These are phyloP conservation scores for Arthrobotrys musiformis DNA, from an alignment of 2,329 filamentous ascomycete species.

Conservation along the genomic window DNA sequence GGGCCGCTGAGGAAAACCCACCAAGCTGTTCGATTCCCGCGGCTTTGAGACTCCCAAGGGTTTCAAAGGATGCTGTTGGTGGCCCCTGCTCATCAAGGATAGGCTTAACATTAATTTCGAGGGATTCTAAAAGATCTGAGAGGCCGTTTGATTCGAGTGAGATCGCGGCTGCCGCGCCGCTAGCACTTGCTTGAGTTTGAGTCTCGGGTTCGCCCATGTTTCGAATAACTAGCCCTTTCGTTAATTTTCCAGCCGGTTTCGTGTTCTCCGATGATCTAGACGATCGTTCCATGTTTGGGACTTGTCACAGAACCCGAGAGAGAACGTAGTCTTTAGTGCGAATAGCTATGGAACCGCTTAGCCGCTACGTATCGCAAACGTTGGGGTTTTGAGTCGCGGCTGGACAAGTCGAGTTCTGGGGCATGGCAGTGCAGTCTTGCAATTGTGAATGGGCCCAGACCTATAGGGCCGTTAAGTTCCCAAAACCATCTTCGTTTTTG, in stretches of 20 bases:
- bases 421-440: too few relatives aligned
- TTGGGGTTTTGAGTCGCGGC: not conserved
- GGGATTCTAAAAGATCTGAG: not conserved
- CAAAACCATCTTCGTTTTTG: not conserved
- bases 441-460: not conserved
- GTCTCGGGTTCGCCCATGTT: not conserved
- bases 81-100: not conserved
- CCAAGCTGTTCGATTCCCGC: not conserved
- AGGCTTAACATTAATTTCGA: not conserved
- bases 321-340: not conserved
- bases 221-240: not conserved
- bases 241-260: not conserved
- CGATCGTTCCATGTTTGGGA: not conserved
- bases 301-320: not conserved
- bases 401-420: not conserved
- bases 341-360: conserved; percentile 4
- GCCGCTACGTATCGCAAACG: not conserved
- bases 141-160: not conserved
- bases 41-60: not conserved
- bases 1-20: not conserved
- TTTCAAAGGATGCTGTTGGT: conserved; percentile 19
- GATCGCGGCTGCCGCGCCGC: not conserved
- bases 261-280: not conserved
- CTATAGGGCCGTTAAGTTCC: too few relatives aligned
- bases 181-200: not conserved